Base-by-base conservation (phyloP, 2,329 filamentous ascomycete species). In the Cercospora canescens region DNA sequence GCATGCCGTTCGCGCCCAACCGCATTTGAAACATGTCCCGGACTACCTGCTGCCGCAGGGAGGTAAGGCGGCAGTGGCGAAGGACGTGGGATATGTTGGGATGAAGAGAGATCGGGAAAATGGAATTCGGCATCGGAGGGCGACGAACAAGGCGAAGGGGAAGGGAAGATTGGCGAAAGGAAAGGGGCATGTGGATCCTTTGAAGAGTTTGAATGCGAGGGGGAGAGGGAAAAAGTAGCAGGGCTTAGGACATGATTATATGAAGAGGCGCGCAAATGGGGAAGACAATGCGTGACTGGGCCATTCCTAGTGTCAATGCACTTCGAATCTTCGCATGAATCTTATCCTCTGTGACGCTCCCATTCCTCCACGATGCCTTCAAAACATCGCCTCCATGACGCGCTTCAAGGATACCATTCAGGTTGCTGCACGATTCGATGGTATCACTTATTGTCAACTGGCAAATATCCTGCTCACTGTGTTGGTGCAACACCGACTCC, bases 1-100 rank as follows among this genome's bases (percentile, higher is more conserved):
- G 64, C 87, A 93, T 67, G 89, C 93, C 26, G 92, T 94, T 14
- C 85, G 92, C 66, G 89, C 93, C 54, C 94, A 98, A 79, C 87
- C 91, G 7, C 95, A 99, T 82, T 82, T 99, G 70, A 96, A 93
- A 80, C 92, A 97, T 78, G 91, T 99, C 1, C 95, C 95, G 0
- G 94, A 97, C 55, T 99, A 99, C 77, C 81, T 99, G 60, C 83
- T 99, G 73, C 95, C 95, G 0, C 81, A 85, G 79, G 76, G 93
- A 87, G 90, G 48, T 9, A 91, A 88, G 78, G 89, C 91, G 74
- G 89, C 86, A 0, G 80, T 92, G 61, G 71, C 69, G 52, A 85
- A 87, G 28, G 85, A 92, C 65, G 84, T 93, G 62, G 92, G 92
- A 1, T 95, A 93, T 74, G 92, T 97, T 35, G 88, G 91, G 0